Evolutionary conservation across 2,329 filamentous ascomycete genomes (phyloP).

Genomic region (Xylariaceae sp.): DNA sequence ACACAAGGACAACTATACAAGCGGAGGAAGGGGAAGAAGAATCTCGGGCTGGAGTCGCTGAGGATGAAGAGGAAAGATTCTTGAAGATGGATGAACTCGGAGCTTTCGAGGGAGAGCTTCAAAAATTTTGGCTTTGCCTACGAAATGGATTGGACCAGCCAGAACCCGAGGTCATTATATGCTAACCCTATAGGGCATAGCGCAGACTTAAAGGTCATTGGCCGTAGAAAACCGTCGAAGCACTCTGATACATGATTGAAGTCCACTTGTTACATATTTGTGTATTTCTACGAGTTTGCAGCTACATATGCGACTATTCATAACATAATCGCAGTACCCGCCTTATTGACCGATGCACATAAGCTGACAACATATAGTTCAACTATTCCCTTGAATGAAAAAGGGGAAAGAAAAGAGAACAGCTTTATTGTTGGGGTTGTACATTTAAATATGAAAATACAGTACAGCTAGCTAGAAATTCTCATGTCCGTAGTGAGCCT

Average conservation of each 20-base stretch:
- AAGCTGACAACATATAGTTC: too few species aligned
- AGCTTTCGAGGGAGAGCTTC: conserved; percentile 40
- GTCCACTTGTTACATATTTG: too few species aligned
- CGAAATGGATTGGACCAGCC: conserved; percentile 35
- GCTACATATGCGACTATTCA: too few species aligned
- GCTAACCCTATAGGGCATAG: conserved; percentile 44
- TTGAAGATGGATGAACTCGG: conserved; percentile 28
- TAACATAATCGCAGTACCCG: too few species aligned
- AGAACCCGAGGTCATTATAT: conserved; percentile 35
- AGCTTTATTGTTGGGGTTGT: too few species aligned
- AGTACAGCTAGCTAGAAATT: too few species aligned
- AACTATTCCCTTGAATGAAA: too few species aligned
- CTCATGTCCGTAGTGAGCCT: too few species aligned
- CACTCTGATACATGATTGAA: neutral
- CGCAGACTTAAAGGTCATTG: conserved; percentile 15
- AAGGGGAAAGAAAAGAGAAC: too few species aligned
- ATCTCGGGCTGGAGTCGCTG: conserved; percentile 14
- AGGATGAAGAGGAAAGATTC: conserved; percentile 26
- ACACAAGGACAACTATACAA: conserved; percentile 30
- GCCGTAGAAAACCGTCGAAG: conserved; percentile 44
- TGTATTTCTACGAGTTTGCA: too few species aligned
- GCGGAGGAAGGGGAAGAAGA: conserved; percentile 30
- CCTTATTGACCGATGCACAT: too few species aligned
- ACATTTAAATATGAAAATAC: too few species aligned
- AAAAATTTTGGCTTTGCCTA: conserved; percentile 43